Evolutionary conservation across 306 rosid species (phyloP).

Genomic region (Vachellia collinsii): DNA sequence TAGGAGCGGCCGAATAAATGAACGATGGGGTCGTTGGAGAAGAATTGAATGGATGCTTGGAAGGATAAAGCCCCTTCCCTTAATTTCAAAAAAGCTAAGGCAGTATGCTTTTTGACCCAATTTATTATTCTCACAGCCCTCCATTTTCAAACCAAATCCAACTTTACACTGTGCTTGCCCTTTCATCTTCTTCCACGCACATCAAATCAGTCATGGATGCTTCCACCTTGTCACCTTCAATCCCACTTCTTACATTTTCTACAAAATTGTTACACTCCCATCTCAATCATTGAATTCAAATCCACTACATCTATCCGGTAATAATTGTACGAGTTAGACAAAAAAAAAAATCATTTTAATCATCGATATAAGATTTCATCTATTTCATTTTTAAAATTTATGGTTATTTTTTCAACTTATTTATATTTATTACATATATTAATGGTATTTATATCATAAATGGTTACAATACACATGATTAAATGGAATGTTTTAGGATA

Average conservation of each 20-base stretch:
- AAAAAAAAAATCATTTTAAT: too few species aligned
- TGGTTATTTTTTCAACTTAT: too few species aligned
- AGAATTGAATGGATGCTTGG: background rate
- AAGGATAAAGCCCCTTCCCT: background rate
- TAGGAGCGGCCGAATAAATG: constrained; percentile 16
- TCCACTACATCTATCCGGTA: background rate
- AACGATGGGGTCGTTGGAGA: background rate
- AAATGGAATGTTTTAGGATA: too few species aligned
- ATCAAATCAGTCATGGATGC: background rate
- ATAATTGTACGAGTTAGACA: too few species aligned
- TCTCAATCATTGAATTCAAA: background rate
- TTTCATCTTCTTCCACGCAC: background rate
- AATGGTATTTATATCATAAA: too few species aligned
- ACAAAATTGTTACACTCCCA: background rate
- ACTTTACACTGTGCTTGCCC: background rate
- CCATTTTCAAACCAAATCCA: constrained; percentile 12
- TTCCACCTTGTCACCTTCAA: background rate
- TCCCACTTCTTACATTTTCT: background rate
- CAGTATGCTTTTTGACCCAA: constrained; percentile 39
- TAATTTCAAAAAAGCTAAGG: constrained; percentile 22
- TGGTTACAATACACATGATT: too few species aligned
- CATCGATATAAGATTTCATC: background rate
- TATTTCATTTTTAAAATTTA: too few species aligned
- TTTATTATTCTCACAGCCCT: constrained; percentile 6
- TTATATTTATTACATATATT: too few species aligned